phyloP scores from a whole-genome alignment of 2,329 filamentous ascomycete genomes.

The Epichloe bromicola region DNA sequence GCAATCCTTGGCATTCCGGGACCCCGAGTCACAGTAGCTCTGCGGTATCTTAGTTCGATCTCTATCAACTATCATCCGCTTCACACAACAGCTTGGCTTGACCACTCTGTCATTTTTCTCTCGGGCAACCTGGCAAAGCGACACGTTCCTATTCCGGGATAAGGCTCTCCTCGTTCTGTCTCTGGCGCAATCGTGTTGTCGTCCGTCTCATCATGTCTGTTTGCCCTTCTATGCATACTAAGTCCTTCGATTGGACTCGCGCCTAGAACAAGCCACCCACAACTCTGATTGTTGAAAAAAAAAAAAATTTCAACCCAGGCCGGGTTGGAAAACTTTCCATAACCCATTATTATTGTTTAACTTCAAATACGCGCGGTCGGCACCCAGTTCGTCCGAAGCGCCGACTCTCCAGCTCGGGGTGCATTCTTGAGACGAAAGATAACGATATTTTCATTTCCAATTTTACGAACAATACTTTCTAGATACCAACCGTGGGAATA shows the following conservation, averaged over 20 bases:
- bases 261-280: conserved; percentile 6
- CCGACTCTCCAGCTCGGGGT: not conserved
- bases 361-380: not conserved
- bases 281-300: not conserved
- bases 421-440: not conserved
- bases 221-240: conserved; percentile 7
- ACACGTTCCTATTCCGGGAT: not conserved
- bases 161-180: not conserved
- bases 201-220: conserved; percentile 10
- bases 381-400: not conserved
- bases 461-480: too few species aligned
- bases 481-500: not conserved
- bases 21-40: not conserved
- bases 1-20: not conserved
- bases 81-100: not conserved
- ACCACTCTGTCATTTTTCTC: too few species aligned
- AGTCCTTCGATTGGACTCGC: conserved; percentile 14
- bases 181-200: not conserved
- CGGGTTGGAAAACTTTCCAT: not conserved
- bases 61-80: not conserved
- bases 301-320: not conserved
- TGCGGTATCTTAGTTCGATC: not conserved
- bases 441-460: not conserved
- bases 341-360: not conserved
- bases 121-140: not conserved